Percentiles rank a stretch among this genome's conserved stretches.
Conservation (phyloP, 2,329 filamentous ascomycete species). For the Knufia petricola region DNA sequence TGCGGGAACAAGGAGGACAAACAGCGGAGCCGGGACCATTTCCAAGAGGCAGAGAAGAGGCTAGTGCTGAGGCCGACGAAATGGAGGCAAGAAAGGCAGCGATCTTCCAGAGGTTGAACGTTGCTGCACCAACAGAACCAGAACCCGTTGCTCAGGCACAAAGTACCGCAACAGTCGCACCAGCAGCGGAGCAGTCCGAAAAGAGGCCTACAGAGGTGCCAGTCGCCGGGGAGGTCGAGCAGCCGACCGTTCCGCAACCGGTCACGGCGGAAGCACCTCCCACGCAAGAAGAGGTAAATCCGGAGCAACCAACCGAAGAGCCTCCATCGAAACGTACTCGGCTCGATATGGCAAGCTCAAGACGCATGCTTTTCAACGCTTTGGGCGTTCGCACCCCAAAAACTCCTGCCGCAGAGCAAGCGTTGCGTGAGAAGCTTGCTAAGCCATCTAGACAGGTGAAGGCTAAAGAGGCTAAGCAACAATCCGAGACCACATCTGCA, state of each 20-base stretch:
- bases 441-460: conserved; percentile 25
- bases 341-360: conserved; percentile 52
- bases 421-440: conserved; percentile 47
- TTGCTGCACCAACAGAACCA: background rate
- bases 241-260: background rate
- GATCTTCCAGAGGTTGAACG: background rate
- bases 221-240: background rate
- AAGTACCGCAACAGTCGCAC: background rate
- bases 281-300: conserved; percentile 45
- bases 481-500: conserved; percentile 40
- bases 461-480: background rate
- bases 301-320: conserved; percentile 42
- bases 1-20: conserved; percentile 16
- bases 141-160: background rate
- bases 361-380: conserved; percentile 61
- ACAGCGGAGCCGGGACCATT: conserved; percentile 11
- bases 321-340: conserved; percentile 35
- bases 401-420: conserved; percentile 57
- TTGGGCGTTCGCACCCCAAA: conserved; percentile 61
- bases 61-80: conserved; percentile 30
- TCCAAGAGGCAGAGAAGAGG: conserved; percentile 19
- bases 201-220: background rate
- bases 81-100: conserved; percentile 44
- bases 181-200: background rate
- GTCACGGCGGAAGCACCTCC: conserved; percentile 43